phyloP scores from a whole-genome alignment of 768 basidiomycete genomes.

The Mycena rebaudengoi region DNA sequence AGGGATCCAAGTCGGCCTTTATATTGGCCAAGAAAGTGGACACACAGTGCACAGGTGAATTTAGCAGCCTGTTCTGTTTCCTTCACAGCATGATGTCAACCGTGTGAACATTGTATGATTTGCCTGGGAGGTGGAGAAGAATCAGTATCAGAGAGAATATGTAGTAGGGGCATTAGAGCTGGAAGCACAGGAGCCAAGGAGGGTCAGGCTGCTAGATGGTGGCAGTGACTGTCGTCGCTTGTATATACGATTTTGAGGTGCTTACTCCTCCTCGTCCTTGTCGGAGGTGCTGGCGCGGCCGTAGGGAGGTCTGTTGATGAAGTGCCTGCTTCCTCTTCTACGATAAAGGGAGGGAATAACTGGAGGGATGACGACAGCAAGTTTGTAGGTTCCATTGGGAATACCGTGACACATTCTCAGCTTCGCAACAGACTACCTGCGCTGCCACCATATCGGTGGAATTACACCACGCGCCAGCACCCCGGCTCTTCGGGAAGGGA shows the following conservation, averaged over 20 bases:
- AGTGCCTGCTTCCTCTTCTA: conserved; percentile 10
- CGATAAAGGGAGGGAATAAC: conserved; percentile 8
- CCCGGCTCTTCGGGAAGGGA: conserved; percentile 48
- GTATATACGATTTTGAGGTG: not conserved
- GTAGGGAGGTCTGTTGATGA: not conserved
- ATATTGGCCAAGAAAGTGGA: too few relatives aligned
- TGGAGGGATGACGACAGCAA: conserved; percentile 46
- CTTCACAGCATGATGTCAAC: not conserved
- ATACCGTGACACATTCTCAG: conserved; percentile 34
- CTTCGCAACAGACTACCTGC: conserved; percentile 39
- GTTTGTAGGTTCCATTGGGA: conserved; percentile 45
- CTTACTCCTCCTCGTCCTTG: not conserved
- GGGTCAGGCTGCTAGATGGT: conserved; percentile 21
- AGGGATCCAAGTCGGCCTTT: too few relatives aligned
- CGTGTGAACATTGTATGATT: not conserved
- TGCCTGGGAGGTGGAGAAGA: conserved; percentile 1
- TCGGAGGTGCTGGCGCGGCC: not conserved
- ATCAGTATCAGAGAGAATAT: not conserved
- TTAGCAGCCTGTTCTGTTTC: too few relatives aligned
- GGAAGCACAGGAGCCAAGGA: conserved; percentile 9
- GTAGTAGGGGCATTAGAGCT: conserved; percentile 11
- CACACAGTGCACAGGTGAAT: too few relatives aligned
- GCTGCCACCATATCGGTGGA: conserved; percentile 47
- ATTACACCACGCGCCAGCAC: conserved; percentile 46
- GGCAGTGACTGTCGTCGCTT: not conserved